These are phyloP conservation scores for Amanita muscaria DNA, from an alignment of 768 basidiomycete genomes.

Conservation along the genomic window DNA sequence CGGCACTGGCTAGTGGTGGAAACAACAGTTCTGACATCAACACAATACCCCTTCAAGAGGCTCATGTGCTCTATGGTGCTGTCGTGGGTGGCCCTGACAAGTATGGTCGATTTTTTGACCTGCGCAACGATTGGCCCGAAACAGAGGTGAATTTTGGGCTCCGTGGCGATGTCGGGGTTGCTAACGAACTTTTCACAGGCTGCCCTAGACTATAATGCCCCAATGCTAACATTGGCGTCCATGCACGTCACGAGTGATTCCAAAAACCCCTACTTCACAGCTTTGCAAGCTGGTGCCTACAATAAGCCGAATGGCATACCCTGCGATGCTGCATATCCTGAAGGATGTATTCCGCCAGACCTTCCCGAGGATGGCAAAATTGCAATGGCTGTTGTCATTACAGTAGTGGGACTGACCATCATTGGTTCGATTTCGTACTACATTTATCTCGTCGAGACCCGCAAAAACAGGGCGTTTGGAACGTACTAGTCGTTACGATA, in stretches of 20 bases:
- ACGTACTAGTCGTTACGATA: neutral
- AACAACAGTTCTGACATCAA: slow-evolving; percentile 60
- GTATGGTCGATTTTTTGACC: slow-evolving; percentile 72
- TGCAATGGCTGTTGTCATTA: slow-evolving; percentile 60
- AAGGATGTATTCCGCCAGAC: slow-evolving; percentile 39
- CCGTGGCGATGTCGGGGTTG: neutral
- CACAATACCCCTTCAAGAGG: slow-evolving; percentile 60
- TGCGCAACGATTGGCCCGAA: slow-evolving; percentile 84
- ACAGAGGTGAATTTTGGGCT: slow-evolving; percentile 56
- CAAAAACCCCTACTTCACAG: slow-evolving; percentile 70
- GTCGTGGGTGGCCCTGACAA: slow-evolving; percentile 82
- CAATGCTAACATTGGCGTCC: slow-evolving; percentile 79
- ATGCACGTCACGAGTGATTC: slow-evolving; percentile 62
- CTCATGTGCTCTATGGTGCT: slow-evolving; percentile 78
- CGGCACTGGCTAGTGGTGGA: slow-evolving; percentile 82
- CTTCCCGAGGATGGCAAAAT: slow-evolving; percentile 58
- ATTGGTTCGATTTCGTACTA: slow-evolving; percentile 37
- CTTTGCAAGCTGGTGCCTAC: slow-evolving; percentile 61
- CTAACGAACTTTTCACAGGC: slow-evolving; percentile 28
- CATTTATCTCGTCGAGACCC: slow-evolving; percentile 17
- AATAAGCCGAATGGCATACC: slow-evolving; percentile 59
- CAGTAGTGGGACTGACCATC: slow-evolving; percentile 52
- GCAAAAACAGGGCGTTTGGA: neutral
- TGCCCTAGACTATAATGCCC: slow-evolving; percentile 86
- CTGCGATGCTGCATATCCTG: slow-evolving; percentile 63